Percentiles rank a stretch among this genome's conserved stretches.
These are phyloP conservation scores for Triadica sebifera DNA, from an alignment of 345 rosid species.

Conservation along the genomic window DNA sequence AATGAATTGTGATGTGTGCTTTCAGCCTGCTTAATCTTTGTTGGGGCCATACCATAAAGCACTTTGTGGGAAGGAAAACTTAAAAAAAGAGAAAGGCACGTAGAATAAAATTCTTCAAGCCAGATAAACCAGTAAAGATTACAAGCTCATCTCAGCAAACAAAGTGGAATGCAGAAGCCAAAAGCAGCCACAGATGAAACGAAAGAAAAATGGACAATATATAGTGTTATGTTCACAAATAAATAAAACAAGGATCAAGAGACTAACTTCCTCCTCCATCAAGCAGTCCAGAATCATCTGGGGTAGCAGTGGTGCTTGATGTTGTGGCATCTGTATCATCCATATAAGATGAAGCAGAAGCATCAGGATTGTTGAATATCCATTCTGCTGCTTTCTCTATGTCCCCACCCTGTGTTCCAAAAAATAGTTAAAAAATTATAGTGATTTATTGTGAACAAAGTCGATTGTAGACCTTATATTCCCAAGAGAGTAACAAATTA, in stretches of 20 bases:
- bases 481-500: slow-evolving; percentile 8
- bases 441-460: background rate
- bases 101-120: background rate
- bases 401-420: slow-evolving; percentile 66
- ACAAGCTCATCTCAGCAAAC: background rate
- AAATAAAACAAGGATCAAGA: slow-evolving; percentile 11
- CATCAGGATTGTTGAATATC: slow-evolving; percentile 91
- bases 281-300: slow-evolving; percentile 47
- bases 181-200: background rate
- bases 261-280: slow-evolving; percentile 96
- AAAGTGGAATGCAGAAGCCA: background rate
- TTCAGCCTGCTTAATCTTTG: background rate
- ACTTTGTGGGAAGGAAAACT: background rate
- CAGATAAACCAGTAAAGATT: background rate
- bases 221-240: background rate
- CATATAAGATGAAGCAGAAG: slow-evolving; percentile 63
- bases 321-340: slow-evolving; percentile 64
- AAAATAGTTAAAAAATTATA: background rate
- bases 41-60: background rate
- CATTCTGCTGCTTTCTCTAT: slow-evolving; percentile 97
- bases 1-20: background rate
- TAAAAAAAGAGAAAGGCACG: background rate
- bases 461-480: background rate
- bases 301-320: slow-evolving; percentile 38
- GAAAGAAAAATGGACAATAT: background rate